Conservation (phyloP, 148 eudicot species). For the Fagopyrum homotropicum region DNA sequence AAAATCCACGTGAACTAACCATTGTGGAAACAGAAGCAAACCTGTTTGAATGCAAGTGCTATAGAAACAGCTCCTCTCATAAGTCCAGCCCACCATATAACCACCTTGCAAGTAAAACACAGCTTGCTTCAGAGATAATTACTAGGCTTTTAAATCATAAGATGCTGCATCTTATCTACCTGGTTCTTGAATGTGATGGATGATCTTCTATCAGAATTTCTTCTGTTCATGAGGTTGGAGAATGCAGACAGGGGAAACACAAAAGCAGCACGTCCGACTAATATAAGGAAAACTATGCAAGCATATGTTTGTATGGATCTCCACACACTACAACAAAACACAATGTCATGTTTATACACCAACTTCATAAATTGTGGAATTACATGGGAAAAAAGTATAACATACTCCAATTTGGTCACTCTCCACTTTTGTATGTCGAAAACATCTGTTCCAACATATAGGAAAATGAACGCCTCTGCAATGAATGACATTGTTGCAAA, state of each 20-base stretch:
- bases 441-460: slow-evolving; percentile 92
- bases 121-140: background rate
- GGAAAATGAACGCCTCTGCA: slow-evolving; percentile 91
- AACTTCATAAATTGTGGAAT: background rate
- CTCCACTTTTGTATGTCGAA: slow-evolving; percentile 92
- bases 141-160: background rate
- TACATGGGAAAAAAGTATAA: background rate
- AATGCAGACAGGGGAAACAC: slow-evolving; percentile 84
- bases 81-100: slow-evolving; percentile 99
- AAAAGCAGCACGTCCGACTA: slow-evolving; percentile 84
- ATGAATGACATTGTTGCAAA: slow-evolving; percentile 91
- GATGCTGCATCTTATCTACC: slow-evolving; percentile 21
- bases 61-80: slow-evolving; percentile 99
- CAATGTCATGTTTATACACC: background rate
- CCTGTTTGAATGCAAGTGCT: slow-evolving; percentile 97
- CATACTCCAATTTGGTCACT: slow-evolving; percentile 64
- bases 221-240: slow-evolving; percentile 61
- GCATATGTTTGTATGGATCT: slow-evolving; percentile 45
- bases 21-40: slow-evolving; percentile 8
- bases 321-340: slow-evolving; percentile 36
- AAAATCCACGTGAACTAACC: too few species aligned
- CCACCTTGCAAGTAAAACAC: slow-evolving; percentile 28
- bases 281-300: slow-evolving; percentile 44
- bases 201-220: slow-evolving; percentile 31
- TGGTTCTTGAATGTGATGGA: slow-evolving; percentile 61